phyloP scores from a whole-genome alignment of 2,329 filamentous ascomycete species.

The Geoglossum cookeanum region DNA sequence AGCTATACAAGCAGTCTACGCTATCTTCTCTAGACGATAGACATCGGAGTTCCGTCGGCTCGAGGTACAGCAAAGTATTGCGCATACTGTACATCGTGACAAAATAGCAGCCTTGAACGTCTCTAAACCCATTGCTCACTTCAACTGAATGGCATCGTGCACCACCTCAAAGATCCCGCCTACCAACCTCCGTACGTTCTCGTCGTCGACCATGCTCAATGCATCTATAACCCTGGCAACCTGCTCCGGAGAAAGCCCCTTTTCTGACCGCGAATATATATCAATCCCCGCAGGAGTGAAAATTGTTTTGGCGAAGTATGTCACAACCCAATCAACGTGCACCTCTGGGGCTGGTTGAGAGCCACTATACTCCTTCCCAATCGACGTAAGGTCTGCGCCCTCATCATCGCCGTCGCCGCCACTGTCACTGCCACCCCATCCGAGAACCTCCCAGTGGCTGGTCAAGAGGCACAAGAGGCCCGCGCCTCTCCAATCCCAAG shows the following conservation, averaged over 20 bases:
- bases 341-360: conserved; percentile 12
- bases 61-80: no score
- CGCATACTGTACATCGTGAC: no score
- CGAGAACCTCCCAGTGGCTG: conserved; percentile 66
- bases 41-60: no score
- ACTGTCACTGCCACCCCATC: conserved; percentile 43
- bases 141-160: conserved; percentile 11
- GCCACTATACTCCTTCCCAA: background rate
- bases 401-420: conserved; percentile 17
- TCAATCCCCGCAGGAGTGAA: conserved; percentile 73
- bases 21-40: no score
- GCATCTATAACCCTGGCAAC: conserved; percentile 36
- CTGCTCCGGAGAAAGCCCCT: conserved; percentile 39
- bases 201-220: conserved; percentile 31
- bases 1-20: no score
- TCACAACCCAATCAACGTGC: conserved; percentile 50
- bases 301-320: conserved; percentile 65
- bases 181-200: conserved; percentile 33
- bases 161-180: conserved; percentile 28
- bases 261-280: conserved; percentile 46
- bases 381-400: no score
- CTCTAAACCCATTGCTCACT: no score
- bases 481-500: conserved; percentile 62
- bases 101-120: no score
- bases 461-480: conserved; percentile 53